Conservation (phyloP, 495 filamentous ascomycete genomes). For the Hypoxylon intermedium region DNA sequence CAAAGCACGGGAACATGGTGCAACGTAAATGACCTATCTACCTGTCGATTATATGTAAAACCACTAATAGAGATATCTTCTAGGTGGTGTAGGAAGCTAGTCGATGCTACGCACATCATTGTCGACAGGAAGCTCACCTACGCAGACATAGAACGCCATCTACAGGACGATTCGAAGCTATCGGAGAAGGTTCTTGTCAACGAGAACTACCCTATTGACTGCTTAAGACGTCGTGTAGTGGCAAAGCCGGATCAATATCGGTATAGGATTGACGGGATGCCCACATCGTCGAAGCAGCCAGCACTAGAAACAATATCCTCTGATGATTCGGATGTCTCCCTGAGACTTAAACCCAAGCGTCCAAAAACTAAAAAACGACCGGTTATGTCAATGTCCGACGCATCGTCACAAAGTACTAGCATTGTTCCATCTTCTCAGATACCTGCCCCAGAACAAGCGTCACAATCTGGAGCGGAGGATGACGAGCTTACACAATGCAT, state of each 20-base stretch:
- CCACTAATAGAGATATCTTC: slow-evolving; percentile 6
- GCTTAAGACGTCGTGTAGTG: slow-evolving; percentile 66
- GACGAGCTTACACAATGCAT: slow-evolving; percentile 37
- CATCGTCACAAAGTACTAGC: slow-evolving; percentile 17
- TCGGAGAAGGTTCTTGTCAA: slow-evolving; percentile 65
- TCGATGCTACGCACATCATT: slow-evolving; percentile 72
- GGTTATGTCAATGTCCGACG: neutral
- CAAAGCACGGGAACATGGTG: slow-evolving; percentile 79
- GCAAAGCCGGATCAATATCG: slow-evolving; percentile 63
- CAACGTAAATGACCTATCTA: slow-evolving; percentile 41
- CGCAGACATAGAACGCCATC: slow-evolving; percentile 62
- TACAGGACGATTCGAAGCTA: slow-evolving; percentile 27
- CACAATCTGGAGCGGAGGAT: neutral
- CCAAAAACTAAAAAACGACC: slow-evolving; percentile 11
- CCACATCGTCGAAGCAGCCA: slow-evolving; percentile 3
- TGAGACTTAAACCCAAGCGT: slow-evolving; percentile 41
- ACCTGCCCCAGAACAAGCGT: neutral
- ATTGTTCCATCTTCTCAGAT: slow-evolving; percentile 19
- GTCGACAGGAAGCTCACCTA: slow-evolving; percentile 75
- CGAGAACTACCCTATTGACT: slow-evolving; percentile 81
- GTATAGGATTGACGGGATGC: slow-evolving; percentile 63
- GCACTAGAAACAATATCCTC: slow-evolving; percentile 5
- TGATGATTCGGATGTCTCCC: slow-evolving; percentile 30
- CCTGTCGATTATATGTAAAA: neutral
- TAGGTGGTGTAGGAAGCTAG: slow-evolving; percentile 46